phyloP scores from a whole-genome alignment of 176 grass and related monocot genomes.

The Oryza australiensis region DNA sequence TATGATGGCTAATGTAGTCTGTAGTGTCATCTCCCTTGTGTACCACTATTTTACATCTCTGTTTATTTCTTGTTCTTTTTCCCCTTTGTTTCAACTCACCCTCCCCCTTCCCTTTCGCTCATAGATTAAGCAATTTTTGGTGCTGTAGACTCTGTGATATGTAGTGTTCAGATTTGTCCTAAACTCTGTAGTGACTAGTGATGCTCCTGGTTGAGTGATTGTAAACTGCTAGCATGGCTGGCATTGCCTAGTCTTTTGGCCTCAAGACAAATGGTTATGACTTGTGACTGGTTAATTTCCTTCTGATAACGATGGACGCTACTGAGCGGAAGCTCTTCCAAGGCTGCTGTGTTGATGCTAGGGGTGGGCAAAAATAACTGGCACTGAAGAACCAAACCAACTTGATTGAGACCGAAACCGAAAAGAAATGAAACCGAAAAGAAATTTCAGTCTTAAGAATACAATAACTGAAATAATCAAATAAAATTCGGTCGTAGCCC shows the following conservation, averaged over 20 bases:
- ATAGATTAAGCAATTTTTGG: conserved; percentile 27
- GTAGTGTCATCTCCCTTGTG: background rate
- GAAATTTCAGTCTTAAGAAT: no score
- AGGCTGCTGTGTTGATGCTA: no score
- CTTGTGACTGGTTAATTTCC: background rate
- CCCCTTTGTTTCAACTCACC: background rate
- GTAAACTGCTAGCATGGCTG: background rate
- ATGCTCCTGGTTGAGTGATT: background rate
- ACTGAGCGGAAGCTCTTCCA: no score
- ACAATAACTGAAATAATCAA: no score
- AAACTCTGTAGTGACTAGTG: background rate
- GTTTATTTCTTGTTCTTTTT: background rate
- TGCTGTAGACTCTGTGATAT: conserved; percentile 3
- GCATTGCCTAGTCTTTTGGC: no score
- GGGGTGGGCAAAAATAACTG: no score
- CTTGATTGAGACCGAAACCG: no score
- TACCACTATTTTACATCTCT: conserved; percentile 10
- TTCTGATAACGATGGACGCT: no score
- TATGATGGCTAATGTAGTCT: background rate
- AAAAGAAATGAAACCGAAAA: no score
- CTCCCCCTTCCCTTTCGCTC: background rate
- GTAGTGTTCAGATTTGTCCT: background rate
- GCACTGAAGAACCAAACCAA: no score
- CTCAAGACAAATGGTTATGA: background rate
- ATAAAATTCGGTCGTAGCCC: no score